Base-by-base conservation (phyloP, 1,284 basidiomycete species). In the Malassezia equina region DNA sequence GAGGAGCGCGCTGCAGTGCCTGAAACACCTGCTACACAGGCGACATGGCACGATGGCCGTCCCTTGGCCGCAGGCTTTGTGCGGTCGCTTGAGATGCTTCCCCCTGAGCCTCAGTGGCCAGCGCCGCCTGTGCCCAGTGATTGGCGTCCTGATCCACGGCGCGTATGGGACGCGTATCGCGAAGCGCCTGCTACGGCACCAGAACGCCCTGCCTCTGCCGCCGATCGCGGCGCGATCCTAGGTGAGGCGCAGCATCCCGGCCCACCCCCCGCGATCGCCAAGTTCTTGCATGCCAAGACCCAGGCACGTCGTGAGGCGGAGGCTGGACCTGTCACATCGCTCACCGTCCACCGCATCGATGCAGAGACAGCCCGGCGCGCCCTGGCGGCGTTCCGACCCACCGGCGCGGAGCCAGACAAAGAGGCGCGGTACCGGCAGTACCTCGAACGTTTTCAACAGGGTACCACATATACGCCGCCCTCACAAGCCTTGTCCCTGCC, bases 241-340 rank as follows among this genome's bases (percentile, higher is more conserved):
- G 91, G 93, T 44, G 93, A 96, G 76, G 81, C 81, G 0, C 81
- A 81, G 4, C 78, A 86, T 6, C 81, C 83, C 1, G 78, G 83
- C 1, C 82, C 82, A 33, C 81, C 83, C 1, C 83, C 82, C 0
- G 93, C 89, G 0, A 82, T 98, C 3, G 91, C 91, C 67, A 90
- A 95, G 45, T 96, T 85, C 74, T 83, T 96, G 69, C 90, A 90
- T 0, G 82, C 85, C 60, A 91, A 90, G 71, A 88, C 91, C 64
- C 81, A 82, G 48, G 89, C 93, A 57, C 83, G 90, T 2, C 79
- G 96, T 3, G 83, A 86, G 57, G 80, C 81, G 9, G 79, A 86
- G 24, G 36, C 36, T 19, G 21, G 78, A n/a, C 33, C 11, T 1
- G 54, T 66, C 13, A 62, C 64, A 2, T 58, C 68, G 2, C n/a